Percentiles rank a stretch among this genome's conserved stretches.
These are phyloP conservation scores for Heliosperma pusillum DNA, from an alignment of 148 eudicot genomes.

Conservation along the genomic window DNA sequence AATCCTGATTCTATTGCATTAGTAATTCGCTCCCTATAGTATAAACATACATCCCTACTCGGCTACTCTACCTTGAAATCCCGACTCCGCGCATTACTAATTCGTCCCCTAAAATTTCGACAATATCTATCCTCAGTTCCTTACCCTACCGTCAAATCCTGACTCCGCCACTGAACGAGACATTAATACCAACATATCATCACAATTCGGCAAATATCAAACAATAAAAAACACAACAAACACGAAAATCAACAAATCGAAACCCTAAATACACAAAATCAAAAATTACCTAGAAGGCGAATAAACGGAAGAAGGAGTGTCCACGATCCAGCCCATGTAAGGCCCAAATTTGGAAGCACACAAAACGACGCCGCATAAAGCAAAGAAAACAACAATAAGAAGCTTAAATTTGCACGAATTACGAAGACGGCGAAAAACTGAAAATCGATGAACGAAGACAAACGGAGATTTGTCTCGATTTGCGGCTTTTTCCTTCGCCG, in stretches of 20 bases:
- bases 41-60: no score
- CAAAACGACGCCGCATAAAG: slow-evolving; percentile 28
- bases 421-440: slow-evolving; percentile 41
- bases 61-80: no score
- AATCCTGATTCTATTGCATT: background rate
- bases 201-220: background rate
- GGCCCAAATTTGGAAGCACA: slow-evolving; percentile 33
- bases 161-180: background rate
- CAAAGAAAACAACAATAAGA: slow-evolving; percentile 27
- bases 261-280: background rate
- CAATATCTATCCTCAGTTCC: no score
- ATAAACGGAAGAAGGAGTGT: slow-evolving; percentile 37
- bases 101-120: no score
- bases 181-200: background rate
- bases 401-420: slow-evolving; percentile 36
- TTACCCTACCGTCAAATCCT: background rate
- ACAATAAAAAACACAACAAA: background rate
- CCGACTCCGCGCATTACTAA: no score
- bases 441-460: slow-evolving; percentile 36
- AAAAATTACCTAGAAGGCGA: slow-evolving; percentile 40
- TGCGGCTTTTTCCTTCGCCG: slow-evolving; percentile 71
- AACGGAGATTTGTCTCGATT: slow-evolving; percentile 28
- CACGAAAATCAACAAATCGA: background rate
- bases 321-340: slow-evolving; percentile 47
- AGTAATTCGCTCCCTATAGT: no score